Conservation (phyloP, 1,139 yeast genomes). For the Meyerozyma sp. region DNA sequence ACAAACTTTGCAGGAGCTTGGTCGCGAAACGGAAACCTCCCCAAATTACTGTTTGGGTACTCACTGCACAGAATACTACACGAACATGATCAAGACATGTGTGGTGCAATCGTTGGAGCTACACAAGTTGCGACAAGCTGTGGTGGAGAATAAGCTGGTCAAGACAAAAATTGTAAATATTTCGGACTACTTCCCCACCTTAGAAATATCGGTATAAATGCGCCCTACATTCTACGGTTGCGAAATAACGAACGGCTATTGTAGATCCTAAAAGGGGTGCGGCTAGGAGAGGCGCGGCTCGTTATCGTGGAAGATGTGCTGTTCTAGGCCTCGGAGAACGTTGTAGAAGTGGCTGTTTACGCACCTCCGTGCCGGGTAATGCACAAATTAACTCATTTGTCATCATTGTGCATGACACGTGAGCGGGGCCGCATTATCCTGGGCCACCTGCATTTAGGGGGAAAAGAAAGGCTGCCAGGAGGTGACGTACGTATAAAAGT, state of each 20-base stretch:
- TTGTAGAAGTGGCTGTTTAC: neutral
- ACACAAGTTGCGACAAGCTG: conserved; percentile 6
- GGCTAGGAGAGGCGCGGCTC: neutral
- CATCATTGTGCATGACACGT: neutral
- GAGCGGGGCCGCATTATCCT: neutral
- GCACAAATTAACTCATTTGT: neutral
- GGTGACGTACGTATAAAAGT: neutral
- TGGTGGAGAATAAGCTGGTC: neutral
- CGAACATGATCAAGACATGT: conserved; percentile 22
- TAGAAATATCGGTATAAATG: neutral
- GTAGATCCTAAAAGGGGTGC: neutral
- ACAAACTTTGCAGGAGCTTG: conserved; percentile 3
- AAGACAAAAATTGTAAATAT: neutral
- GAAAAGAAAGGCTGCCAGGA: conserved; percentile 1
- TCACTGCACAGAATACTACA: conserved; percentile 16
- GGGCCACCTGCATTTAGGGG: neutral
- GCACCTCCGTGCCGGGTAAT: neutral
- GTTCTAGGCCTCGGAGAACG: neutral
- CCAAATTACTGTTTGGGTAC: conserved; percentile 8
- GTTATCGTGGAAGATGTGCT: neutral
- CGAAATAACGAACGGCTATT: too few relatives aligned
- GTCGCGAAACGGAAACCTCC: conserved; percentile 2
- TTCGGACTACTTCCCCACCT: neutral
- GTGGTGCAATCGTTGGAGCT: conserved; percentile 17
- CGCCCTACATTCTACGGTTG: too few relatives aligned